Evolutionary conservation across 768 basidiomycete genomes (phyloP), one percentile per base, ranked within the genome.

Genomic region (Phaffia australis): DNA sequence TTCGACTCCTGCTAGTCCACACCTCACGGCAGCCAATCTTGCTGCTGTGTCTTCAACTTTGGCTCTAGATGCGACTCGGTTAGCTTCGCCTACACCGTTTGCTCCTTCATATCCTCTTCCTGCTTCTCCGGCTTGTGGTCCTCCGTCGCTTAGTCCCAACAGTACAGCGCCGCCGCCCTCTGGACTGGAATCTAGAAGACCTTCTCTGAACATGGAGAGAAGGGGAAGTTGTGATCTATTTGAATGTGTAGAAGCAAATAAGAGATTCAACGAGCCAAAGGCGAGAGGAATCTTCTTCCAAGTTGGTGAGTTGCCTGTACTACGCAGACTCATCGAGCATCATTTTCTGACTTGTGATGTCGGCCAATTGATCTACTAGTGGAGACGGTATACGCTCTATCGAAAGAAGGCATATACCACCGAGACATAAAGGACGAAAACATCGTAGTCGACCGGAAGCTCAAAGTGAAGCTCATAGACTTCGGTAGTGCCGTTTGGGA

Each of bases 221-320:
- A 83, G 91, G 48, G 81, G 88, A 25, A 91, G 90, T 14, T 85
- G 93, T 74, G 93, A 97, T 75, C 80, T 97, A 54, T 97, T 95
- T 72, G 93, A 97, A 75, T 94, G 88, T 75, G 92, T 95, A 56
- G 93, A 97, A 76, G 87, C 88, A 72, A 80, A 91, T 74, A 87
- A 87, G 69, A 83, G 85, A 15, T 82, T 97, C 56, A 81, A 83
- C 16, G 91, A 94, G 76, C 78, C 77, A 56, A 84, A 87, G 73
- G 87, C 90, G 14, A 83, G 85, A 61, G 85, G 85, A 76, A 84
- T 95, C 71, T 91, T 94, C 74, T 80, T 81, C 46, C 93, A 97
- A 77, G 83, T 95, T 54, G 71, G 74, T 74, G 23, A 62, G 74
- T 70, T 16, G 32, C 23, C 9, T 55, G n/a, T 56, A 60, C 59